Percentiles rank a stretch among this genome's conserved stretches.
Conservation (phyloP, 495 filamentous ascomycete genomes). For the Talaromyces proteolyticus region DNA sequence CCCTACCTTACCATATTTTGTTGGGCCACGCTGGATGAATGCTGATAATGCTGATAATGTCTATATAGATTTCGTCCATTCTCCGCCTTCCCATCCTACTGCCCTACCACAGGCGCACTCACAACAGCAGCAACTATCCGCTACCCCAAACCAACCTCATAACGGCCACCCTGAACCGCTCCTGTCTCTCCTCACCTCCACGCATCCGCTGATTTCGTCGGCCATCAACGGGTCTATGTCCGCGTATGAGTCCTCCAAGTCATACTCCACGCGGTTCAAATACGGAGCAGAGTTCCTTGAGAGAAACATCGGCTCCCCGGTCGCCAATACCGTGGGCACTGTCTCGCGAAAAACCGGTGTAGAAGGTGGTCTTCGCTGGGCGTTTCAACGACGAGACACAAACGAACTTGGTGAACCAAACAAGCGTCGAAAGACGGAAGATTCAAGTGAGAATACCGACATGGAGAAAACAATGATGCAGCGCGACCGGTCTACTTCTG, state of each 20-base stretch:
- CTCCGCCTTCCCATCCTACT: slow-evolving; percentile 10
- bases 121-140: slow-evolving; percentile 18
- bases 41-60: neutral
- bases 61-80: slow-evolving; percentile 5
- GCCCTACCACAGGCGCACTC: slow-evolving; percentile 9
- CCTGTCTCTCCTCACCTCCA: slow-evolving; percentile 70
- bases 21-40: neutral
- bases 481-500: slow-evolving; percentile 30
- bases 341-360: slow-evolving; percentile 79
- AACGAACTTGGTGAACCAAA: slow-evolving; percentile 32
- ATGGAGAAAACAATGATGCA: slow-evolving; percentile 25
- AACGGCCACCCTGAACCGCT: slow-evolving; percentile 58
- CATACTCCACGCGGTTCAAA: slow-evolving; percentile 79
- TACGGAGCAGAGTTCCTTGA: slow-evolving; percentile 82
- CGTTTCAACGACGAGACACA: slow-evolving; percentile 46
- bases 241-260: slow-evolving; percentile 77
- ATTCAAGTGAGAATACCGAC: slow-evolving; percentile 26
- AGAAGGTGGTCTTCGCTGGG: slow-evolving; percentile 75
- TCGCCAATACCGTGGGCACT: slow-evolving; percentile 75
- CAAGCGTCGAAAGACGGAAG: slow-evolving; percentile 60
- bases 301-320: slow-evolving; percentile 69
- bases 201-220: slow-evolving; percentile 71
- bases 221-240: slow-evolving; percentile 76
- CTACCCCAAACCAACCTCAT: slow-evolving; percentile 16
- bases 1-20: slow-evolving; percentile 4